Base-by-base conservation (phyloP, 257 asterid species). In the Galeopsis tetrahit region DNA sequence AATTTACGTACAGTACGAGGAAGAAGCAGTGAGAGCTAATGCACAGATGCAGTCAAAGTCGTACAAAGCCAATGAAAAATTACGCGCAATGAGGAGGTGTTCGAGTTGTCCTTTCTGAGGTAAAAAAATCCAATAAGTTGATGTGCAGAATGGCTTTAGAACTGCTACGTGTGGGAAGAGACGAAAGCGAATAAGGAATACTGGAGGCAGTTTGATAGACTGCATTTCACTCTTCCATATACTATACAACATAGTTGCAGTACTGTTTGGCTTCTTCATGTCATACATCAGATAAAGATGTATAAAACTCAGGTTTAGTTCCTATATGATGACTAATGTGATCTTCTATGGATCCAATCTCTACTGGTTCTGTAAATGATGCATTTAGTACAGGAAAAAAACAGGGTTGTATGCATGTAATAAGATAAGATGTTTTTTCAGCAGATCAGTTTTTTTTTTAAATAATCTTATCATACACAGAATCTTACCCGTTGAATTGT, bases 11-110 rank as follows among this genome's bases (percentile, higher is more conserved):
- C 88, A 85, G 90, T 75, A 63, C 13, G 89, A 86, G 77, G 94
- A 87, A 57, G 75, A 86, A 71, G 92, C 82, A 66, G 73, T 68
- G 11, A 80, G 86, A 74, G 56, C 15, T 40, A 81, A 63, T 64
- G 82, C 75, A 2, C 82, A 74, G 70, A 65, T 72, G 72, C 86
- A 75, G 69, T 35, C 83, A 0, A 86, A 72, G 70, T 81, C 86
- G 1, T 77, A 78, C 42, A 87, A 71, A 71, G 82, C 82, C 7
- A 77, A 53, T 0, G 86, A 72, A 46, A 89, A 78, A 69, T 34
- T 79, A 43, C 73, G 77, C 73, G 62, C 71, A 15, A 38, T 81
- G 73, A 89, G 90, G 82, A 85, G 95, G 77, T 72, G 78, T 38
- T 10, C 34, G 44, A 91, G 97, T 66, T 73, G 78, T 48, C 76